Evolutionary conservation across 495 filamentous ascomycete genomes (phyloP), one percentile per base, ranked within the genome.

Genomic region (Neurospora tetrasperma): DNA sequence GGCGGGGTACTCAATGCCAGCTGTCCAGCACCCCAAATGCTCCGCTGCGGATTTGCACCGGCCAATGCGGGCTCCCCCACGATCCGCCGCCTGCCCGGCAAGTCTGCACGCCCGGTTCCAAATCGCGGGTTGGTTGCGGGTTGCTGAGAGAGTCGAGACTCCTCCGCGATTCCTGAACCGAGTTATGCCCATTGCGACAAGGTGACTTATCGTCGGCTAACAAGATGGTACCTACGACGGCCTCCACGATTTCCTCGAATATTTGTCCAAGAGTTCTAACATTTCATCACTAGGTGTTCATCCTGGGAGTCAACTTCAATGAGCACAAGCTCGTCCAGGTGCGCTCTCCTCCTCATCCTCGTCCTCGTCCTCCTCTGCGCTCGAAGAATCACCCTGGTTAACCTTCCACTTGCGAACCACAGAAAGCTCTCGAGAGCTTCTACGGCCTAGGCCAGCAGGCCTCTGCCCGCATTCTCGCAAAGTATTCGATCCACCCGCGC

Each of bases 341-440:
- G 87, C 76, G 89, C 74, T 75, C 79, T 70, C 39, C 79, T 69
- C 39, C 59, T 35, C 74, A 23, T n/a, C n/a, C n/a, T 31, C 69
- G 23, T 59, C 48, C 54, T 31, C 42, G 42, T 46, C 43, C 16
- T 46, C 18, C 43, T n/a, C 16, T 46, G 18, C n/a, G 18, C 72
- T 35, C 46, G 42, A 66, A 35, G 42, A 66, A 44, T 16, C 6
- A 7, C 35, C 40, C 23, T 27, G 35, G 27, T 69, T 70, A 70
- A 68, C 69, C 43, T 69, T 71, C 59, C 70, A 42, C 3, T n/a
- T 70, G 66, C 71, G 42, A 27, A 41, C 23, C 71, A 66, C 79
- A 97, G 93, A 92, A 91, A 87, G 89, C 92, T 16, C 91, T 98
- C 71, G 85, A 94, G 82, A 84, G 85, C 69, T 98, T 98, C 89